Conservation (phyloP, 345 rosid species). For the Citrus medica region DNA sequence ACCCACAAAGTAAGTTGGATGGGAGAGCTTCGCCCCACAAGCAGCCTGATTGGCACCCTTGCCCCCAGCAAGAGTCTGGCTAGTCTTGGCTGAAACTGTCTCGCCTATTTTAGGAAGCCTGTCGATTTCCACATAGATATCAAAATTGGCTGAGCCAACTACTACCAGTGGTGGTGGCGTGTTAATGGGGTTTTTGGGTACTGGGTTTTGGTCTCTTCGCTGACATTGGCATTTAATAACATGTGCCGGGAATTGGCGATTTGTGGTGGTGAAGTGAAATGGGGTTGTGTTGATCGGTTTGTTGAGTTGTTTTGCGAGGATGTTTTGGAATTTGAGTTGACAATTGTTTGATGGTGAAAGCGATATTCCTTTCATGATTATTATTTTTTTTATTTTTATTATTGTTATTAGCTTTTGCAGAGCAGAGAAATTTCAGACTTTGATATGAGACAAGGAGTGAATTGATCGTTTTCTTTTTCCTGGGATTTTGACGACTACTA, state of each 20-base stretch:
- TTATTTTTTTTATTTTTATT: background rate
- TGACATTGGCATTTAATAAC: slow-evolving; percentile 25
- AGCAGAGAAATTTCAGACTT: background rate
- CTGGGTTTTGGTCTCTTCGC: slow-evolving; percentile 15
- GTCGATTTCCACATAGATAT: slow-evolving; percentile 81
- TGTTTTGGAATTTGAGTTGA: slow-evolving; percentile 10
- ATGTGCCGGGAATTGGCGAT: slow-evolving; percentile 31
- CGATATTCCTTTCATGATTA: slow-evolving; percentile 33
- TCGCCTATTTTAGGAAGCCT: slow-evolving; percentile 75
- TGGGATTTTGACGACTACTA: too few species aligned
- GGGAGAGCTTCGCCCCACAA: slow-evolving; percentile 64
- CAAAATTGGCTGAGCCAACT: slow-evolving; percentile 90
- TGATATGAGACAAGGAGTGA: too few species aligned
- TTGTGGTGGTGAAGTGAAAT: slow-evolving; percentile 13
- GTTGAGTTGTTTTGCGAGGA: slow-evolving; percentile 6
- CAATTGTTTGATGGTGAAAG: slow-evolving; percentile 28
- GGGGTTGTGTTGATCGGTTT: slow-evolving; percentile 20
- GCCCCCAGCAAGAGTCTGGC: slow-evolving; percentile 85
- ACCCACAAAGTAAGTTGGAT: slow-evolving; percentile 82
- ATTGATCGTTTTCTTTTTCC: too few species aligned
- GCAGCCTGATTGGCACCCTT: slow-evolving; percentile 98
- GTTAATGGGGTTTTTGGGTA: slow-evolving; percentile 18
- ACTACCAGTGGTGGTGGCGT: slow-evolving; percentile 54
- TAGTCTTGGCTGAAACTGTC: slow-evolving; percentile 72
- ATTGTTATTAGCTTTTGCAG: background rate